These are phyloP conservation scores for Fulvia fulva DNA, from an alignment of 2,329 filamentous ascomycete species.

Conservation along the genomic window DNA sequence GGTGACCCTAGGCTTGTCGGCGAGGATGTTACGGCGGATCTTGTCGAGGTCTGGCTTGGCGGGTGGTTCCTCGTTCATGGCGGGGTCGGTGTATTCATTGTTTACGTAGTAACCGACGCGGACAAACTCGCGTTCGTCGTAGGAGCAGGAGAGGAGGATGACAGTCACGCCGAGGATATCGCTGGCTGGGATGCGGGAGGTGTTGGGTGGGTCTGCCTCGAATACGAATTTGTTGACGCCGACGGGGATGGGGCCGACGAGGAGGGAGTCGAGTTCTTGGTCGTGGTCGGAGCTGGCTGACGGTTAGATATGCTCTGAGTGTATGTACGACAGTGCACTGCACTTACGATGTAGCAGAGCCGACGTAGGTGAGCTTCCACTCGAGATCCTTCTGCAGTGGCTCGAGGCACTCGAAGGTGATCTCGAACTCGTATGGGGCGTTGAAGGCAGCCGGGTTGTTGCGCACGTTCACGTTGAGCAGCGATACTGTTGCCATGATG, in stretches of 20 bases:
- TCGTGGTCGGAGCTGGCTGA: slow-evolving; percentile 75
- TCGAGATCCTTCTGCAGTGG: slow-evolving; percentile 94
- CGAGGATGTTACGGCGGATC: slow-evolving; percentile 85
- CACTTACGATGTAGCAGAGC: slow-evolving; percentile 90
- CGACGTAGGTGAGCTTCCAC: slow-evolving; percentile 99
- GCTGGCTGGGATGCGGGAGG: slow-evolving; percentile 82
- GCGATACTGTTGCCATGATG: slow-evolving; percentile 91
- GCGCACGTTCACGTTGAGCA: slow-evolving; percentile 89
- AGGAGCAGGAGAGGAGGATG: slow-evolving; percentile 91
- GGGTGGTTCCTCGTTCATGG: slow-evolving; percentile 83
- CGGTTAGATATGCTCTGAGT: not conserved
- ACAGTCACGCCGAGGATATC: slow-evolving; percentile 97
- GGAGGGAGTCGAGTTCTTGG: slow-evolving; percentile 93
- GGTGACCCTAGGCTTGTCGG: slow-evolving; percentile 95
- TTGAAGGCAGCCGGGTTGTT: slow-evolving; percentile 97
- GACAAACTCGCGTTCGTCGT: slow-evolving; percentile 94
- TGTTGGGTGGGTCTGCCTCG: slow-evolving; percentile 88
- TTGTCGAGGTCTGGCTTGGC: slow-evolving; percentile 90
- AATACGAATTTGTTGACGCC: slow-evolving; percentile 99
- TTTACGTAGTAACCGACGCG: slow-evolving; percentile 99
- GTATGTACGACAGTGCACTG: not conserved
- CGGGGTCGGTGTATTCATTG: slow-evolving; percentile 95
- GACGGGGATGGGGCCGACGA: slow-evolving; percentile 94
- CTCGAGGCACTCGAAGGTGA: slow-evolving; percentile 97
- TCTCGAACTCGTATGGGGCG: slow-evolving; percentile 93